Conservation (phyloP, 2,329 filamentous ascomycete genomes). For the Fusarium sp. region DNA sequence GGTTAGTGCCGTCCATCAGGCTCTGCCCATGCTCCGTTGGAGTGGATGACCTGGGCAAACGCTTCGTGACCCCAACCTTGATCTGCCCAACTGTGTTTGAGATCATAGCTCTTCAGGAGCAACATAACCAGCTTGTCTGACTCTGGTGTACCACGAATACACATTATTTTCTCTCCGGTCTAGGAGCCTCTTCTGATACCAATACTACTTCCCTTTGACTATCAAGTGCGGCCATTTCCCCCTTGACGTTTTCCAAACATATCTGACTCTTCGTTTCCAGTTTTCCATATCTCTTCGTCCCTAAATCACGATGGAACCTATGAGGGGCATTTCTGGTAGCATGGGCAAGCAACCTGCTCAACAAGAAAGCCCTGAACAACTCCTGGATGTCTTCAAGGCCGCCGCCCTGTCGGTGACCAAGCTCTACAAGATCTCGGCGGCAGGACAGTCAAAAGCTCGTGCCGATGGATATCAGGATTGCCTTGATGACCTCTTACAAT, state of each 20-base stretch:
- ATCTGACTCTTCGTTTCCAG: slow-evolving; percentile 21
- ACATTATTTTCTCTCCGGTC: not conserved
- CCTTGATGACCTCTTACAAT: slow-evolving; percentile 85
- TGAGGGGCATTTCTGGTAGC: slow-evolving; percentile 44
- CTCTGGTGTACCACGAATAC: not conserved
- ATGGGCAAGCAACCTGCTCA: slow-evolving; percentile 45
- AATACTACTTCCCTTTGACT: not conserved
- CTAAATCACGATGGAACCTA: slow-evolving; percentile 44
- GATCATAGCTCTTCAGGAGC: slow-evolving; percentile 20
- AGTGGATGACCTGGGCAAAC: slow-evolving; percentile 34
- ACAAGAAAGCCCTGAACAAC: slow-evolving; percentile 64
- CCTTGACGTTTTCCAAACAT: not conserved
- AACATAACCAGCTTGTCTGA: slow-evolving; percentile 15
- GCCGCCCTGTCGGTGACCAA: slow-evolving; percentile 95
- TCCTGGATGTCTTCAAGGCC: slow-evolving; percentile 89
- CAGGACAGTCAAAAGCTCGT: slow-evolving; percentile 78
- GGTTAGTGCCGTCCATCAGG: slow-evolving; percentile 42
- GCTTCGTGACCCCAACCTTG: slow-evolving; percentile 33
- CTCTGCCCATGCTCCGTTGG: slow-evolving; percentile 31
- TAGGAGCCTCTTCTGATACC: not conserved
- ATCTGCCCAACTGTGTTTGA: slow-evolving; percentile 17
- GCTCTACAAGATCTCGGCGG: slow-evolving; percentile 90
- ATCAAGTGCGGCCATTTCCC: slow-evolving; percentile 25
- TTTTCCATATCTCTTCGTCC: not conserved
- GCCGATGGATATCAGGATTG: slow-evolving; percentile 92